Evolutionary conservation across 225 moss, liverwort and hornwort genomes (phyloP), one percentile per base, ranked within the genome.

Genomic region (Pseudisothecium myosuroides): DNA sequence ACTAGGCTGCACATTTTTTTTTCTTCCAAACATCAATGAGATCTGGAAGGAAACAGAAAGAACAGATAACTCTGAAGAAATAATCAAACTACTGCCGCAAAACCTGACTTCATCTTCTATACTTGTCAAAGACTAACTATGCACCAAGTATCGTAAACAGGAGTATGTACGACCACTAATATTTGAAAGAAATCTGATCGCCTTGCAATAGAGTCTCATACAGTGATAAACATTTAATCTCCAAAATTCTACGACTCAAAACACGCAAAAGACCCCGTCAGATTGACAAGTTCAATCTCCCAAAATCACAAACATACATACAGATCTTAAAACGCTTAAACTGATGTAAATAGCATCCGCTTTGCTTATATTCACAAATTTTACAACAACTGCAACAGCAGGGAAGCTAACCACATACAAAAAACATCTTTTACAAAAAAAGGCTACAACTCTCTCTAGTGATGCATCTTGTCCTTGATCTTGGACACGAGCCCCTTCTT

Each of bases 401-500:
- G 19, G 2, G 3, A 77, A 45, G 39, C 13, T 5, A 28, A 28
- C 15, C 49, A 11, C 27, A 9, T 31, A 7, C 49, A 61, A n/a
- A n/a, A 58, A 11, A 2, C 65, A 31, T 85, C 12, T n/a, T n/a
- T n/a, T 29, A 21, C 21, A 64, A 12, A 26, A 68, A 50, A 22
- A 60, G 9, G 0, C 14, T 20, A 34, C 11, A 13, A n/a, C 10
- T 12, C 3, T 5, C 11, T 83, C 86, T 90, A 90, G 2, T 86
- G 89, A 21, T 89, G 91, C 13, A 93, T 7, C 68, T 93, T 93
- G 2, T 93, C 90, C 88, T 93, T 93, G 37, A 93, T 93, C 47
- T 93, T 93, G 2, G 80, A 36, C 0, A 93, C 56, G 0, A 93
- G 14, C 3, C 92, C 89, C 65, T 92, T 92, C 89, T 93, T 93